phyloP scores from a whole-genome alignment of 1,139 yeast species.

The Kodamaea ohmeri region DNA sequence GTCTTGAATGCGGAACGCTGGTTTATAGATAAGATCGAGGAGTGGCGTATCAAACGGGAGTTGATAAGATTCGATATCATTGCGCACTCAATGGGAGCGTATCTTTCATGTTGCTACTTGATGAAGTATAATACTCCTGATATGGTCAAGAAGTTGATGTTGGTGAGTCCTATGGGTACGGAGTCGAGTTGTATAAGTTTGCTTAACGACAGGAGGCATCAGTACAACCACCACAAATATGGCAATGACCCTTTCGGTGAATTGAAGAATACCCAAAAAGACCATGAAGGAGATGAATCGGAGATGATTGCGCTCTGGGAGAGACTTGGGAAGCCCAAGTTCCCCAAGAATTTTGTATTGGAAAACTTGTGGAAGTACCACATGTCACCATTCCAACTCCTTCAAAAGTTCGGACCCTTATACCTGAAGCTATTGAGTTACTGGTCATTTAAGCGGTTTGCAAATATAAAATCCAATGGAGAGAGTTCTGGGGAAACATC shows the following conservation, averaged over 20 bases:
- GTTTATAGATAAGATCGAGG: slow-evolving; percentile 43
- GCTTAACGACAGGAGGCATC: slow-evolving; percentile 30
- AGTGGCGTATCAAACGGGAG: slow-evolving; percentile 32
- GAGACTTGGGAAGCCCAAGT: slow-evolving; percentile 37
- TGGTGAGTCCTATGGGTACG: slow-evolving; percentile 49
- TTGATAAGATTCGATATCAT: slow-evolving; percentile 32
- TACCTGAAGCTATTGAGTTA: slow-evolving; percentile 41
- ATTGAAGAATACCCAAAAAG: slow-evolving; percentile 9
- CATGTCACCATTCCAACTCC: slow-evolving; percentile 41
- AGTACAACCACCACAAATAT: slow-evolving; percentile 33
- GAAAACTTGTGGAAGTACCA: slow-evolving; percentile 39
- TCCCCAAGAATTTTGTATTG: slow-evolving; percentile 36
- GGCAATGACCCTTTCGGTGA: slow-evolving; percentile 23
- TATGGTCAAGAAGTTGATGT: slow-evolving; percentile 30
- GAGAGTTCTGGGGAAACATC: slow-evolving; percentile 6
- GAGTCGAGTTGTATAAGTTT: slow-evolving; percentile 39
- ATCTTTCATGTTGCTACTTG: slow-evolving; percentile 38
- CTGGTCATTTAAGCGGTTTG: slow-evolving; percentile 45
- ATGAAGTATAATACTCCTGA: slow-evolving; percentile 35
- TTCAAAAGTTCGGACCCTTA: slow-evolving; percentile 40
- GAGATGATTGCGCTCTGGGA: slow-evolving; percentile 32
- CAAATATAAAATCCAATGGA: slow-evolving; percentile 24
- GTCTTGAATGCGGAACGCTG: slow-evolving; percentile 38
- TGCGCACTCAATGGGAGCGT: slow-evolving; percentile 49
- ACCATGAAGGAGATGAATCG: slow-evolving; percentile 17